Percentiles rank a stretch among this genome's conserved stretches.
Evolutionary conservation across 768 basidiomycete genomes (phyloP).

Genomic region (Termitomyces heimii): DNA sequence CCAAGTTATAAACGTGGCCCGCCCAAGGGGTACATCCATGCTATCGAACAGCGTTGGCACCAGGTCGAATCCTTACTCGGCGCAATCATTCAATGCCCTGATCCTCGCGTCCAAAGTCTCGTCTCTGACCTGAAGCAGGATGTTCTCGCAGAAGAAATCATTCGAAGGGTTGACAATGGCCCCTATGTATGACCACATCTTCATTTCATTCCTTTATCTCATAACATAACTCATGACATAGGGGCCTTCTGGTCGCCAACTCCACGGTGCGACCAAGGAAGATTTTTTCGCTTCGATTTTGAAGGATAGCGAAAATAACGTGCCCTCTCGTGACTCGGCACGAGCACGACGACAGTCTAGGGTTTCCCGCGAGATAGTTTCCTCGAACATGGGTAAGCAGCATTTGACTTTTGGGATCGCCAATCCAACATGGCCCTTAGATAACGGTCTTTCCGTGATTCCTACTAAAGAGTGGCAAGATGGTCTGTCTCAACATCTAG

Average conservation of each 20-base stretch:
- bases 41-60: slow-evolving; percentile 88
- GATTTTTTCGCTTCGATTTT: slow-evolving; percentile 75
- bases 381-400: slow-evolving; percentile 50
- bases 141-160: slow-evolving; percentile 70
- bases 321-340: slow-evolving; percentile 41
- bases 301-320: slow-evolving; percentile 44
- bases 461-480: slow-evolving; percentile 81
- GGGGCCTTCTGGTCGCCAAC: slow-evolving; percentile 70
- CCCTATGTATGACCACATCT: slow-evolving; percentile 55
- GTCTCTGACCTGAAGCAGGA: slow-evolving; percentile 64
- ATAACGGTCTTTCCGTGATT: slow-evolving; percentile 51
- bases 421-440: slow-evolving; percentile 25
- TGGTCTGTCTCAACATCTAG: slow-evolving; percentile 52
- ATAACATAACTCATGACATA: slow-evolving; percentile 17
- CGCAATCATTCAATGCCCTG: slow-evolving; percentile 67
- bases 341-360: slow-evolving; percentile 69
- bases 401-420: neutral
- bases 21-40: slow-evolving; percentile 89
- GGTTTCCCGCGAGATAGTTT: slow-evolving; percentile 75
- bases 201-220: neutral
- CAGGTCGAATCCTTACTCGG: slow-evolving; percentile 90
- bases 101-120: slow-evolving; percentile 56
- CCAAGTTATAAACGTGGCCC: slow-evolving; percentile 81
- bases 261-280: slow-evolving; percentile 62
- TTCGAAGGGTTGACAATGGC: slow-evolving; percentile 70